Evolutionary conservation across 2,329 filamentous ascomycete species (phyloP), one percentile per base, ranked within the genome.

Genomic region (Uncinocarpus reesii): DNA sequence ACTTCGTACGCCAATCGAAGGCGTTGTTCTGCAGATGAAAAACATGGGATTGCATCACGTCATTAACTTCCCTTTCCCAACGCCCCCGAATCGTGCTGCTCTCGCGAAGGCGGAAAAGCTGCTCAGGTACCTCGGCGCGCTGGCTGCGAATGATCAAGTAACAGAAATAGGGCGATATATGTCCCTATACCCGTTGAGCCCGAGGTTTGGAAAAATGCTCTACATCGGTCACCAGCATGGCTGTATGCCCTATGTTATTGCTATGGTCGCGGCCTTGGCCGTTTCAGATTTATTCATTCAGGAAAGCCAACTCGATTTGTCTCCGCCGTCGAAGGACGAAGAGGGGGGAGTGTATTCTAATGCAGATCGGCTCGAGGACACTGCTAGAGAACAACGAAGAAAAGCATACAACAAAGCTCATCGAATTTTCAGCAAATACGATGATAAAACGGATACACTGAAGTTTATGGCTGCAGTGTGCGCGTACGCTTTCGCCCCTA

Each of bases 51-150:
- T 95, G 26, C 84, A 90, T 52, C 82, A 89, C 49, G 84, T 98
- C 6, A 77, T 86, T 62, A 93, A 92, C 65, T 98, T 98, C 63
- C 92, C 93, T 0, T 98, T 96, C 63, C 92, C 92, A 3, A 96
- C 90, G 11, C 81, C 88, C 0, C 92, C 92, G 1, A 83, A 88
- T 57, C 76, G 81, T 11, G 73, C 80, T 46, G 86, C 81, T 53
- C 73, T 98, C 16, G 77, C 79, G 42, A 86, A 84, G 60, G 88
- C 92, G 0, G 92, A 98, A 68, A 87, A 83, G 60, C 74, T 95
- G 6, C 73, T 98, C 7, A 81, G 78, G 40, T 93, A 95, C 62
- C 76, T 98, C 2, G 86, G 86, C 0, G 92, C 90, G 1, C 73
- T 96, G 26, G 79, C 80, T 8, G 57, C 76, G 0, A 74, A 76